A percentile compares a stretch with the other conserved stretches of the same genome.
Conservation (phyloP, 192 early-diverging fungal genomes). For the Allomyces macrogynus region DNA sequence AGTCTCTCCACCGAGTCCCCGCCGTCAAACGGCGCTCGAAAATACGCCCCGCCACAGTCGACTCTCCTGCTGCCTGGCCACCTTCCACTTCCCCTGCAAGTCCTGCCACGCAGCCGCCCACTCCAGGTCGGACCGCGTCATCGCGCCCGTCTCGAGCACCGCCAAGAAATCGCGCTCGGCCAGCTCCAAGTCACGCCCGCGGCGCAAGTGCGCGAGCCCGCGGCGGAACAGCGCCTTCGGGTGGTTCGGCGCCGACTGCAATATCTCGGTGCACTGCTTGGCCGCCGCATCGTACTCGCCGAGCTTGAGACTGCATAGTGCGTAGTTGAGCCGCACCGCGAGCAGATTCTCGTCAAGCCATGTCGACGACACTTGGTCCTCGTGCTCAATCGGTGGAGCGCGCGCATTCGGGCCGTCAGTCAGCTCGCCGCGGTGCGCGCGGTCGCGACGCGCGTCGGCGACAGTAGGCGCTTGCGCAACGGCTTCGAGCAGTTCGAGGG, state of each 20-base stretch:
- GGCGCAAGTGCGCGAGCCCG: slow-evolving; percentile 20
- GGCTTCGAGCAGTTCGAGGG: slow-evolving; percentile 22
- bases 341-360: slow-evolving; percentile 13
- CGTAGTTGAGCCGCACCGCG: slow-evolving; percentile 23
- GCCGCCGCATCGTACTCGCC: slow-evolving; percentile 19
- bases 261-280: slow-evolving; percentile 22
- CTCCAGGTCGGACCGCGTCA: neutral
- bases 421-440: neutral
- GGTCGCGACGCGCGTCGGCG: too few species aligned
- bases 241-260: slow-evolving; percentile 16
- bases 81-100: neutral
- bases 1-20: too few species aligned
- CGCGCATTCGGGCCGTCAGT: neutral
- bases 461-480: slow-evolving; percentile 1
- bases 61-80: too few species aligned
- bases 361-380: slow-evolving; percentile 6
- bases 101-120: neutral
- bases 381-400: neutral
- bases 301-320: slow-evolving; percentile 29
- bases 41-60: too few species aligned
- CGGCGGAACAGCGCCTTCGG: slow-evolving; percentile 32
- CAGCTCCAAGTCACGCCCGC: slow-evolving; percentile 30
- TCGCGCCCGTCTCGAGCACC: neutral
- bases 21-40: too few species aligned
- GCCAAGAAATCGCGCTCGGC: slow-evolving; percentile 19